Base-by-base conservation (phyloP, 352 stramenopile species). In the Pythium apleroticum region DNA sequence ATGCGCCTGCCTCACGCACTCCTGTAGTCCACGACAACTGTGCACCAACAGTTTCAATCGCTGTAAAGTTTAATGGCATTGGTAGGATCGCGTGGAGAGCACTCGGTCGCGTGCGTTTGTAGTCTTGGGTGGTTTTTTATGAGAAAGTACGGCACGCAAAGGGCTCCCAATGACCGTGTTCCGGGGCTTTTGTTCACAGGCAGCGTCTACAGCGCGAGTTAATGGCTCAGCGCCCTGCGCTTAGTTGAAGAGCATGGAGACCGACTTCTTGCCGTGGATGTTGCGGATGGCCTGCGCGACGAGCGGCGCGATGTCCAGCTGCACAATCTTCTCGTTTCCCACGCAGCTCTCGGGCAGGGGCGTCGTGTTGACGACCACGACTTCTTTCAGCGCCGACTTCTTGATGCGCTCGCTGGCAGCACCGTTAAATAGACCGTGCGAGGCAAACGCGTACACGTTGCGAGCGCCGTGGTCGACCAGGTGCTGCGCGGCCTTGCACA, bases 211-310 rank as follows among this genome's bases (percentile, higher is more conserved):
- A 12, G 8, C 15, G 12, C 12, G 30, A 35, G 6, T 35, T 5
- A 35, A 11, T 35, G 30, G 30, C 30, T 35, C 10, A 5, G 30
- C 33, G 15, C 15, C 33, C n/a, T 49, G 48, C 27, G 41, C 75
- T 73, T 98, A 99, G 76, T 99, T 98, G 81, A 99, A 99, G 30
- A 99, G 90, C 74, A 98, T 97, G 35, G 97, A 99, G 62, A 99
- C 98, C 71, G 95, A 99, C 83, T 99, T 99, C 81, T 99, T 99
- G 74, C 97, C 90, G 84, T 99, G 97, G 77, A 99, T 99, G 80
- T 99, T 99, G 80, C 98, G 97, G 73, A 99, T 99, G n/a, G 97
- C 97, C 72, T 99, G 94, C 17, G 97, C 97, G 31, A 99, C 77
- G 2, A 99, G 83, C 49, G 97, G 97, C 27, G 96, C 97, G 27